A percentile compares a stretch with the other conserved stretches of the same genome.
Evolutionary conservation across 768 basidiomycete species (phyloP).

Genomic region (Agrocybe pediades): DNA sequence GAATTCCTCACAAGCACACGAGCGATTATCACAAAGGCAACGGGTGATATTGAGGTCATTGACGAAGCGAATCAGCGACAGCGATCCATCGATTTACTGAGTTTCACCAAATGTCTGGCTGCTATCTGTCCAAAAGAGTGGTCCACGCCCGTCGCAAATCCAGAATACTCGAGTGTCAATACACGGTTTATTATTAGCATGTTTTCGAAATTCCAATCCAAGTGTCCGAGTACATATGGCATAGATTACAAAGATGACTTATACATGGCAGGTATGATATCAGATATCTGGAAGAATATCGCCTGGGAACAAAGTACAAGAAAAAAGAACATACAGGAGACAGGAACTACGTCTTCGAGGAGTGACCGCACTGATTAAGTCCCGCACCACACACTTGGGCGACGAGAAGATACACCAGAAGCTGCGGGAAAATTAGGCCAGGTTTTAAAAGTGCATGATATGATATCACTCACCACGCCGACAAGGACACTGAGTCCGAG

Average conservation of each 20-base stretch:
- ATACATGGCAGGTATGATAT: neutral
- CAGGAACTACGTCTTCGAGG: conserved; percentile 23
- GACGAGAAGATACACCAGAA: conserved; percentile 79
- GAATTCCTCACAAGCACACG: no score
- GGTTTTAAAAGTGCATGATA: conserved; percentile 1
- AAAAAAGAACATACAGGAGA: conserved; percentile 8
- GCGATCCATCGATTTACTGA: no score
- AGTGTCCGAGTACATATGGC: conserved; percentile 2
- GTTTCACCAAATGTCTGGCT: no score
- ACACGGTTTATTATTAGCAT: no score
- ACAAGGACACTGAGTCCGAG: conserved; percentile 70
- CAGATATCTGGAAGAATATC: neutral
- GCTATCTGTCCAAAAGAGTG: no score
- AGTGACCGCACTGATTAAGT: conserved; percentile 54
- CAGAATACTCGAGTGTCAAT: no score
- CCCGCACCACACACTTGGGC: conserved; percentile 91
- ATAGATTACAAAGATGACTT: conserved; percentile 1
- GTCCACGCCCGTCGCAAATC: no score
- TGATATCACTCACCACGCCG: conserved; percentile 46
- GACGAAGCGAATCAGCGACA: no score
- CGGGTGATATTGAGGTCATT: no score
- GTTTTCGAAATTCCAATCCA: neutral
- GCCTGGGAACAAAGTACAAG: neutral
- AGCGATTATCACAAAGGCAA: no score
- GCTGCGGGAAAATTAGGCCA: conserved; percentile 34